Evolutionary conservation across 495 filamentous ascomycete genomes (phyloP).

Genomic region (Tetracladium marchalianum): DNA sequence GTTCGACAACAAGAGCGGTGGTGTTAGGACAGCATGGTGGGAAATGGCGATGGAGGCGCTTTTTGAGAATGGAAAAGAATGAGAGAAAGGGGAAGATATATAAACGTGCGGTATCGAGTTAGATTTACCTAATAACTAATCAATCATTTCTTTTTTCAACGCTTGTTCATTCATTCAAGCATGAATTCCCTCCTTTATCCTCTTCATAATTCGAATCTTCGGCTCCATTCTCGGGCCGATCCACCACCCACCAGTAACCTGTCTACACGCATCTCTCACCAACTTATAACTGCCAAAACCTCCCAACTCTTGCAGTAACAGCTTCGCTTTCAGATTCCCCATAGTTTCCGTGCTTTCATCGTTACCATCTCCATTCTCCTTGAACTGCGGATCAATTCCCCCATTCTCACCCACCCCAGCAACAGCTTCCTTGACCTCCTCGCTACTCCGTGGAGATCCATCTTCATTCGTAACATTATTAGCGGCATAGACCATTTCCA

Average conservation of each 20-base stretch:
- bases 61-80: no score
- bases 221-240: slow-evolving; percentile 49
- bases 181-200: slow-evolving; percentile 12
- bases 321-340: slow-evolving; percentile 4
- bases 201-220: slow-evolving; percentile 45
- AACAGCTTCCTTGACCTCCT: slow-evolving; percentile 10
- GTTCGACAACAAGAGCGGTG: no score
- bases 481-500: slow-evolving; percentile 20
- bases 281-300: slow-evolving; percentile 12
- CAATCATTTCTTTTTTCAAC: no score
- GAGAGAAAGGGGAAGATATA: no score
- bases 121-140: no score
- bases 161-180: no score
- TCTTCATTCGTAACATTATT: slow-evolving; percentile 18
- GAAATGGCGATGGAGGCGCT: no score
- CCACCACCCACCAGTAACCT: slow-evolving; percentile 52
- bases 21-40: no score
- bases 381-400: slow-evolving; percentile 3
- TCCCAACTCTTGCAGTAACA: slow-evolving; percentile 8
- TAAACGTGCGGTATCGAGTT: no score
- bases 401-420: slow-evolving; percentile 18
- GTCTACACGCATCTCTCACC: slow-evolving; percentile 21
- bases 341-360: slow-evolving; percentile 24
- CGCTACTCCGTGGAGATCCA: slow-evolving; percentile 9
- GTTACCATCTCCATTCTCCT: slow-evolving; percentile 21